Percentiles rank a stretch among this genome's conserved stretches.
phyloP scores from a whole-genome alignment of 768 basidiomycete species.

The Boletus barrowsii region DNA sequence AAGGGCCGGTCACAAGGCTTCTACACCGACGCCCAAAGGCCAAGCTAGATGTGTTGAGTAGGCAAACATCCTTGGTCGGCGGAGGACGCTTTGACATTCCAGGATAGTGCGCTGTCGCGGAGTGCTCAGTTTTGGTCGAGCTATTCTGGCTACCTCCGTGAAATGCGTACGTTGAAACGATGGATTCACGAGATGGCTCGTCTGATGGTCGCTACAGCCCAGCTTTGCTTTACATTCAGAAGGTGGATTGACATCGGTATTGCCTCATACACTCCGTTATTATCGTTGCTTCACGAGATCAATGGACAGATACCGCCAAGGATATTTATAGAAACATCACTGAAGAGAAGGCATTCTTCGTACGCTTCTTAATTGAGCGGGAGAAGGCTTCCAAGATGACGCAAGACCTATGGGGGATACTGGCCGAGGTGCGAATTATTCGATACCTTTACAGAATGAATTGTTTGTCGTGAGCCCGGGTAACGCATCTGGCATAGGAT shows the following conservation, averaged over 20 bases:
- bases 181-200: constrained; percentile 1
- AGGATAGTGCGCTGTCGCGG: constrained; percentile 60
- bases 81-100: constrained; percentile 1
- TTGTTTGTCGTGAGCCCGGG: neutral
- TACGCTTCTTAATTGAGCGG: constrained; percentile 44
- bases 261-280: constrained; percentile 7
- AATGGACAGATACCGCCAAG: constrained; percentile 53
- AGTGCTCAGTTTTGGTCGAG: constrained; percentile 86
- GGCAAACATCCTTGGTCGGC: constrained; percentile 9
- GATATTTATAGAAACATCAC: constrained; percentile 68
- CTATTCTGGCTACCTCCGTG: constrained; percentile 79
- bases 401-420: constrained; percentile 31
- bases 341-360: constrained; percentile 49
- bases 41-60: constrained; percentile 56
- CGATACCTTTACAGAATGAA: neutral
- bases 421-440: constrained; percentile 22
- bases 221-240: constrained; percentile 72
- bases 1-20: neutral
- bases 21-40: constrained; percentile 11
- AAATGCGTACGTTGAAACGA: constrained; percentile 57
- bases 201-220: constrained; percentile 46
- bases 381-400: constrained; percentile 37
- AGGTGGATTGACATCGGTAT: constrained; percentile 74
- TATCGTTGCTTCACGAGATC: constrained; percentile 5
- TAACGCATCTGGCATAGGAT: constrained; percentile 21